Evolutionary conservation across 257 asterid species (phyloP).

Genomic region (Petunia secreta): DNA sequence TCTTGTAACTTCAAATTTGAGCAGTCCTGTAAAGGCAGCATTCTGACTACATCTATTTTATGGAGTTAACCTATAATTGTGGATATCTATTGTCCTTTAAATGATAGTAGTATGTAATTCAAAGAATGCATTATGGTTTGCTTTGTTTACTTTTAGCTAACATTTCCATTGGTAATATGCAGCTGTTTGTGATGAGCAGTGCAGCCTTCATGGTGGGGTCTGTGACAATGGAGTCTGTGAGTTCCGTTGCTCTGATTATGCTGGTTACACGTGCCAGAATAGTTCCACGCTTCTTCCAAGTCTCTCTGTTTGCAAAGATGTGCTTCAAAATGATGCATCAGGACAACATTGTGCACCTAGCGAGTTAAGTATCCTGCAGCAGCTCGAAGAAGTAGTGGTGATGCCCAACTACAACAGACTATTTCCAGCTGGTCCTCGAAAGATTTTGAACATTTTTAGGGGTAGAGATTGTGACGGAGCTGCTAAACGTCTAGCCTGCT

Average conservation of each 20-base stretch:
- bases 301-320: constrained; percentile 85
- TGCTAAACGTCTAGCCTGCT: constrained; percentile 94
- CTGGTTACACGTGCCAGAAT: constrained; percentile 98
- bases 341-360: constrained; percentile 98
- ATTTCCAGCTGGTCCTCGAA: constrained; percentile 96
- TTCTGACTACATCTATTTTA: not conserved
- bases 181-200: constrained; percentile 95
- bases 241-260: constrained; percentile 98
- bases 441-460: constrained; percentile 76
- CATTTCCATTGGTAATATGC: constrained; percentile 37
- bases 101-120: not conserved
- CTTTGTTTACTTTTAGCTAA: constrained; percentile 7
- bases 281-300: constrained; percentile 88
- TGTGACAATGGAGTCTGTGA: constrained; percentile 96
- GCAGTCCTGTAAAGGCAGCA: not conserved
- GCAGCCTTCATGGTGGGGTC: constrained; percentile 99
- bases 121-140: not conserved
- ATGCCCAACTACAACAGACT: constrained; percentile 98
- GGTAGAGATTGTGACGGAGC: constrained; percentile 97
- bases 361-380: constrained; percentile 85
- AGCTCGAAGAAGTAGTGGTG: constrained; percentile 96
- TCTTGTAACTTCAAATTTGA: not conserved
- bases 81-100: not conserved
- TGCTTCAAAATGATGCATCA: constrained; percentile 61
- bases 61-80: not conserved